Percentiles rank a stretch among this genome's conserved stretches.
These are phyloP conservation scores for Globomyces sp. DNA, from an alignment of 371 early-diverging fungal genomes.

Conservation along the genomic window DNA sequence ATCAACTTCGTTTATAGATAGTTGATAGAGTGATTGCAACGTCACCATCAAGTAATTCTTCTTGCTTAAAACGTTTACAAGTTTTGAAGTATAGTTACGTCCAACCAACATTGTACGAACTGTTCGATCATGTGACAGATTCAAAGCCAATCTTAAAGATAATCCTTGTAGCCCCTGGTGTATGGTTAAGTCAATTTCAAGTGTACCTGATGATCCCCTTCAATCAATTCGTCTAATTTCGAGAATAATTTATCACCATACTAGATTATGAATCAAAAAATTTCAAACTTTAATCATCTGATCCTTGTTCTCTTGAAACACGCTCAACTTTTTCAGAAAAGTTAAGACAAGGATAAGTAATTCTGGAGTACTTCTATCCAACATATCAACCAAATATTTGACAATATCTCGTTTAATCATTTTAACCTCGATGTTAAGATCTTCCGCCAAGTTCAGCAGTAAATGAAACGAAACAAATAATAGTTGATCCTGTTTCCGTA, in stretches of 20 bases:
- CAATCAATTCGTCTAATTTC: conserved; percentile 36
- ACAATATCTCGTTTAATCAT: conserved; percentile 53
- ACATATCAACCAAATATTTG: conserved; percentile 36
- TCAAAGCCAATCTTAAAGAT: conserved; percentile 39
- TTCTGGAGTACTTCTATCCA: conserved; percentile 45
- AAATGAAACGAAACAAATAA: conserved; percentile 52
- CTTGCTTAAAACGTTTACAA: conserved; percentile 32
- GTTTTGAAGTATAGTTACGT: conserved; percentile 29
- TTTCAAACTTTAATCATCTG: conserved; percentile 31
- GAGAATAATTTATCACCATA: conserved; percentile 27
- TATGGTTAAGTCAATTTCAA: conserved; percentile 19
- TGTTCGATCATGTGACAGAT: conserved; percentile 47
- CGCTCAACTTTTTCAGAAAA: conserved; percentile 50
- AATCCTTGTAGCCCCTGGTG: conserved; percentile 32
- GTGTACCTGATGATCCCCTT: conserved; percentile 24
- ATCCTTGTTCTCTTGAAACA: conserved; percentile 51
- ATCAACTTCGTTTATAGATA: conserved; percentile 44
- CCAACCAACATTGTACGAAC: conserved; percentile 35
- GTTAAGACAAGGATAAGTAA: conserved; percentile 39
- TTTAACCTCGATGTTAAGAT: conserved; percentile 48
- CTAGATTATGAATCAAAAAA: too few species aligned
- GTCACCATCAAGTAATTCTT: conserved; percentile 28
- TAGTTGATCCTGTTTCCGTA: conserved; percentile 51
- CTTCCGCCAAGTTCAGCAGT: conserved; percentile 50
- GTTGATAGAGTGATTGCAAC: conserved; percentile 44